A percentile compares a stretch with the other conserved stretches of the same genome.
Conservation (phyloP, 805 yeast species). For the Wickerhamiella shivajii region DNA sequence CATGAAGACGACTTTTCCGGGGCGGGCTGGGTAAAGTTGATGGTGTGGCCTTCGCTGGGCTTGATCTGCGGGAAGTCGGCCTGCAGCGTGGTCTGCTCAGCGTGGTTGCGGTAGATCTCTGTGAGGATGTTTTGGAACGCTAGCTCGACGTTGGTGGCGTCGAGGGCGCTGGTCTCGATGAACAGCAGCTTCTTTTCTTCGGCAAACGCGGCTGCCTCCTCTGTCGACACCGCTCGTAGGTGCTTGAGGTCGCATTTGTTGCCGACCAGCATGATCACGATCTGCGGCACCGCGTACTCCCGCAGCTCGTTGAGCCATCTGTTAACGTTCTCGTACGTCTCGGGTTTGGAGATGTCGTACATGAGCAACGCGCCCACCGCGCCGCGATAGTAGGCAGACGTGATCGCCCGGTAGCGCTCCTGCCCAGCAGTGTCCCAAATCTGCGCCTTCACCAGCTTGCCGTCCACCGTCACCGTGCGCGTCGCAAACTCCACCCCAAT, state of each 20-base stretch:
- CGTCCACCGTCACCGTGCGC: conserved; percentile 84
- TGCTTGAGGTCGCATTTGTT: conserved; percentile 92
- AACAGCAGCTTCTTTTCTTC: conserved; percentile 79
- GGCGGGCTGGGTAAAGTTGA: conserved; percentile 84
- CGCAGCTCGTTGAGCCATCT: conserved; percentile 88
- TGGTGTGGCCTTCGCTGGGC: conserved; percentile 79
- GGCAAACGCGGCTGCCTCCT: conserved; percentile 79
- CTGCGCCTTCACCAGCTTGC: conserved; percentile 90
- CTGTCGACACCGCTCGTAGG: conserved; percentile 92
- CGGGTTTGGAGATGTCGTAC: conserved; percentile 91
- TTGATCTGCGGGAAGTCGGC: conserved; percentile 52
- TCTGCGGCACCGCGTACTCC: conserved; percentile 94
- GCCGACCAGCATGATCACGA: conserved; percentile 92
- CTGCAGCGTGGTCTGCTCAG: conserved; percentile 72
- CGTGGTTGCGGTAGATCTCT: conserved; percentile 90
- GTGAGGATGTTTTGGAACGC: conserved; percentile 89
- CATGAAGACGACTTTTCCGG: conserved; percentile 54
- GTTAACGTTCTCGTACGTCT: conserved; percentile 76
- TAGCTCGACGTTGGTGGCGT: conserved; percentile 85
- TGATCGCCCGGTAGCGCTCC: conserved; percentile 95
- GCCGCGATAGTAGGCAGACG: conserved; percentile 93
- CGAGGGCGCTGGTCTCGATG: conserved; percentile 91
- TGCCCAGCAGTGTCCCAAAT: conserved; percentile 99
- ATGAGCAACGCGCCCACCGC: conserved; percentile 96
- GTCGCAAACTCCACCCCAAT: conserved; percentile 98